Evolutionary conservation across 164 flowering plant species (phyloP).

Genomic region (Sedum album): DNA sequence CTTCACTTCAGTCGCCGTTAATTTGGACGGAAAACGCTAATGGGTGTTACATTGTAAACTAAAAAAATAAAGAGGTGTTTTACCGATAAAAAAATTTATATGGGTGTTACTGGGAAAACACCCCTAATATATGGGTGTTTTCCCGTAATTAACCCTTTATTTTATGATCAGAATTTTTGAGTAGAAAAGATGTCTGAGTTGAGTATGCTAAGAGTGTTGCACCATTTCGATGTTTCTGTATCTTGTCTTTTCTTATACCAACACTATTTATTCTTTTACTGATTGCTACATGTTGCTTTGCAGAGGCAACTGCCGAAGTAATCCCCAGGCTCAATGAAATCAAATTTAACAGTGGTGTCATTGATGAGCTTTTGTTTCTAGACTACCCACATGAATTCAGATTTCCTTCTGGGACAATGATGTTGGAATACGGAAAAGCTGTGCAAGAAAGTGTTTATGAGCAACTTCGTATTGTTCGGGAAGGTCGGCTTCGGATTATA

Average conservation of each 20-base stretch:
- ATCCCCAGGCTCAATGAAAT: constrained; percentile 93
- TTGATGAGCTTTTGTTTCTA: constrained; percentile 82
- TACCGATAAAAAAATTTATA: no score
- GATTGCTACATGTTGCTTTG: not conserved
- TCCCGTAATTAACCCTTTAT: no score
- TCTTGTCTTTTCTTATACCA: not conserved
- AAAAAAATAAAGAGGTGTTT: no score
- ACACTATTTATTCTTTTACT: not conserved
- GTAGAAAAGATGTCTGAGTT: no score
- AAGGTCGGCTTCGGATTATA: constrained; percentile 84
- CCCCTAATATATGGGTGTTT: no score
- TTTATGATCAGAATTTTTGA: no score
- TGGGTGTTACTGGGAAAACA: no score
- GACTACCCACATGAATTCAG: constrained; percentile 86
- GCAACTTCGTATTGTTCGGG: constrained; percentile 89
- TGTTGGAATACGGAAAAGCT: constrained; percentile 88
- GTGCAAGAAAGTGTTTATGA: constrained; percentile 94
- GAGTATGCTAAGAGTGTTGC: not conserved
- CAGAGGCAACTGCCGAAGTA: constrained; percentile 95
- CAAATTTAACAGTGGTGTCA: constrained; percentile 88
- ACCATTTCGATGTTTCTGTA: not conserved
- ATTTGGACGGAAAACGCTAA: no score
- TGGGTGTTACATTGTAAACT: no score
- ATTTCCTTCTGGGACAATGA: constrained; percentile 71
- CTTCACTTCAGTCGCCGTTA: no score